Percentiles rank a stretch among this genome's conserved stretches.
Conservation (phyloP, 2,329 filamentous ascomycete genomes). For the Penicillium griseofulvum region DNA sequence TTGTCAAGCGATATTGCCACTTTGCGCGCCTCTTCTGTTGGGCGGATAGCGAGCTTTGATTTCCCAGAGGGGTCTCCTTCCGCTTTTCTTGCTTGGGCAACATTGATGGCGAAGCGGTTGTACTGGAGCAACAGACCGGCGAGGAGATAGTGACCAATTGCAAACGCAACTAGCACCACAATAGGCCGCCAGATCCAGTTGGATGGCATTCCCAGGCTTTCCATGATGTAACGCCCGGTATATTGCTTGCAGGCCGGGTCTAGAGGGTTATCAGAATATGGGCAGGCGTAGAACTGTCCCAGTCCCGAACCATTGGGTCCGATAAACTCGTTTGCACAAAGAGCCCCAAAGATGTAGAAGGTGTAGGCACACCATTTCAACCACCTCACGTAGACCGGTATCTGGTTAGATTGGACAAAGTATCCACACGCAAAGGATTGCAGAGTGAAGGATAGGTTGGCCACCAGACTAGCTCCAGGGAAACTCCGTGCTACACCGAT, state of each 20-base stretch:
- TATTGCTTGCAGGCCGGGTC: constrained; percentile 68
- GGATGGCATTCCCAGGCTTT: constrained; percentile 64
- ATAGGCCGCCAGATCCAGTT: constrained; percentile 69
- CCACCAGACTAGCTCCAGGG: constrained; percentile 67
- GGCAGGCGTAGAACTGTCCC: constrained; percentile 71
- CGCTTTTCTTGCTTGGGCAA: constrained; percentile 59
- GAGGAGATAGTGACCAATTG: constrained; percentile 60
- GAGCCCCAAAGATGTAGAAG: constrained; percentile 66
- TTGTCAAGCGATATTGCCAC: constrained; percentile 65
- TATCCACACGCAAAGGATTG: constrained; percentile 74
- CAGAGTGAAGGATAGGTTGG: constrained; percentile 69
- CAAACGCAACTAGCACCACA: constrained; percentile 60
- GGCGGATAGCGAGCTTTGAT: constrained; percentile 61
- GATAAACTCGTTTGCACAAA: constrained; percentile 69
- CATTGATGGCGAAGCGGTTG: constrained; percentile 65
- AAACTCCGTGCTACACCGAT: constrained; percentile 66
- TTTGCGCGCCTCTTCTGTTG: constrained; percentile 54
- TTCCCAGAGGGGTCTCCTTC: constrained; percentile 68
- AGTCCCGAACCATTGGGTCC: constrained; percentile 38
- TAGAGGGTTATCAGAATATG: constrained; percentile 57
- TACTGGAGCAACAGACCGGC: constrained; percentile 64
- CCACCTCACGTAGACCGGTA: constrained; percentile 77
- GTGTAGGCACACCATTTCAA: constrained; percentile 54
- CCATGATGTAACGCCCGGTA: constrained; percentile 66
- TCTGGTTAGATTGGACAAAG: constrained; percentile 70